Percentiles rank a stretch among this genome's conserved stretches.
Evolutionary conservation across 2,329 filamentous ascomycete genomes (phyloP).

Genomic region (Ophiosphaerella herpotricha): DNA sequence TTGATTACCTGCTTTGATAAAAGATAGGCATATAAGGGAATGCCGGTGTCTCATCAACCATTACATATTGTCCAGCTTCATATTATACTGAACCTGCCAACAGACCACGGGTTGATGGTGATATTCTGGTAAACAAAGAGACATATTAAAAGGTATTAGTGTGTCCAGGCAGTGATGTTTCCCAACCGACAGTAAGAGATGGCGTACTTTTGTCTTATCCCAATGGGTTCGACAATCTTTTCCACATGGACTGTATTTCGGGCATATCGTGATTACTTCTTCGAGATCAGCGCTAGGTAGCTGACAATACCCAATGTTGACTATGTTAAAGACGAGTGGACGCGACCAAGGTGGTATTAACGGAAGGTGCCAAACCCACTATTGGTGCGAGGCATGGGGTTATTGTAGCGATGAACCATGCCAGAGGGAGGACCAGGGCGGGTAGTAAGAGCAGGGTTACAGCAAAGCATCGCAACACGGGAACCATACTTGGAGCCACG

Average conservation of each 20-base stretch:
- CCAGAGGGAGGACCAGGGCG: conserved; percentile 84
- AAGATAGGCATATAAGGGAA: conserved; percentile 28
- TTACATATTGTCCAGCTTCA: conserved; percentile 15
- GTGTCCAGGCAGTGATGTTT: conserved; percentile 32
- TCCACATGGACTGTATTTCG: conserved; percentile 37
- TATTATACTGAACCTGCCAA: conserved; percentile 19
- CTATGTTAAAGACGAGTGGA: conserved; percentile 26
- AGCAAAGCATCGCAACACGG: conserved; percentile 97
- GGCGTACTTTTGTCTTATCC: conserved; percentile 33
- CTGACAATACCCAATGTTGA: conserved; percentile 36
- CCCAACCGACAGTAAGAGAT: conserved; percentile 31
- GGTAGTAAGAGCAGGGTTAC: conserved; percentile 87
- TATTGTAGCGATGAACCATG: conserved; percentile 45
- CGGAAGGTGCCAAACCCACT: conserved; percentile 36
- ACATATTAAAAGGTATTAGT: conserved; percentile 26
- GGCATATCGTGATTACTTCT: conserved; percentile 40
- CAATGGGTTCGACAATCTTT: conserved; percentile 37
- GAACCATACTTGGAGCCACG: conserved; percentile 98
- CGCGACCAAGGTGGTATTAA: conserved; percentile 13
- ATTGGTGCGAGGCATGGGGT: conserved; percentile 27
- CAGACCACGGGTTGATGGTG: conserved; percentile 17
- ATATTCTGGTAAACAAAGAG: conserved; percentile 41
- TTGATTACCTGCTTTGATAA: conserved; percentile 19
- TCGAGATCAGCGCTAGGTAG: conserved; percentile 35
- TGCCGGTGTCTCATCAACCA: conserved; percentile 22